These are phyloP conservation scores for Boletus semigastroideus DNA, from an alignment of 1,284 basidiomycete genomes.

Conservation along the genomic window DNA sequence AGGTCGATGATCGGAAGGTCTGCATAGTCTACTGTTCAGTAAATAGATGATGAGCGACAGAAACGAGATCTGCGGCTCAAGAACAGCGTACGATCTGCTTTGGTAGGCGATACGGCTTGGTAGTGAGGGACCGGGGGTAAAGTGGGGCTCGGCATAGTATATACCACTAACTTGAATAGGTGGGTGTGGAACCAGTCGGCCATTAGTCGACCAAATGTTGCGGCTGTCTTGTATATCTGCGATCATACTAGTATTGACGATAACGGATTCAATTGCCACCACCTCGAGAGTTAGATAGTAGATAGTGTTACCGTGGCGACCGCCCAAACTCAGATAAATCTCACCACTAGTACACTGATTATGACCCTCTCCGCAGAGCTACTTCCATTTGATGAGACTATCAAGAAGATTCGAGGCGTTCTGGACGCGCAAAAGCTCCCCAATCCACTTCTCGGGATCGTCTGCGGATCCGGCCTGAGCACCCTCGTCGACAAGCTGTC, in stretches of 20 bases:
- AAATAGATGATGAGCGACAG: not conserved
- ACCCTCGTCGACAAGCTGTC: conserved; percentile 60
- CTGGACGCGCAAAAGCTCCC: conserved; percentile 45
- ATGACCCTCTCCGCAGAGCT: conserved; percentile 17
- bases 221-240: no score
- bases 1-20: conserved; percentile 67
- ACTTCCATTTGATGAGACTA: conserved; percentile 38
- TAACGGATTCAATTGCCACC: no score
- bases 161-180: no score
- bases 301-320: no score
- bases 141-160: conserved; percentile 19
- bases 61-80: not conserved
- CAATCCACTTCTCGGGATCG: conserved; percentile 67
- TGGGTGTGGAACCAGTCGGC: no score
- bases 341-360: no score
- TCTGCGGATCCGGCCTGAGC: conserved; percentile 76
- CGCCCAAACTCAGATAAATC: no score
- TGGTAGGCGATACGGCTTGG: conserved; percentile 21
- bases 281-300: no score
- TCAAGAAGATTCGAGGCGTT: conserved; percentile 37
- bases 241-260: no score
- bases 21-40: conserved; percentile 59
- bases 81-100: conserved; percentile 16
- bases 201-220: no score
- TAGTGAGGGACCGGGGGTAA: conserved; percentile 26